Percentiles rank a stretch among this genome's conserved stretches.
Evolutionary conservation across 352 stramenopile species (phyloP).

Genomic region (Pythium brachiatum): DNA sequence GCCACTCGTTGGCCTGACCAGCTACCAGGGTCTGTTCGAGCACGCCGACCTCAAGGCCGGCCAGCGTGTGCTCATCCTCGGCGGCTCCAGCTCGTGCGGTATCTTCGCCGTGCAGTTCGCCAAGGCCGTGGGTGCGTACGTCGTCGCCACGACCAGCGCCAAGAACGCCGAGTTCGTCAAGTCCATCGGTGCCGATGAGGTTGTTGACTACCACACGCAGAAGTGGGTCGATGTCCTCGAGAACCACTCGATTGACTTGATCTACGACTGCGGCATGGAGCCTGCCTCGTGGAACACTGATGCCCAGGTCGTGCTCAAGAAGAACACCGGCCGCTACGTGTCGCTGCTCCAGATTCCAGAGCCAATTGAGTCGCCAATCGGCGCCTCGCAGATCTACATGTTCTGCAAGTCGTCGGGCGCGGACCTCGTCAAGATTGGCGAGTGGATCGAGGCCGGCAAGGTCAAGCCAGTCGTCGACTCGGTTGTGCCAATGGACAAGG

Average conservation of each 20-base stretch:
- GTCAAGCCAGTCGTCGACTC: slow-evolving; percentile 38
- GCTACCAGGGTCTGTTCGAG: slow-evolving; percentile 35
- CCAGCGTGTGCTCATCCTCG: slow-evolving; percentile 31
- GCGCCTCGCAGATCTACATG: slow-evolving; percentile 16
- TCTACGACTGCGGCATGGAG: slow-evolving; percentile 29
- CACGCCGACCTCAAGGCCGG: slow-evolving; percentile 11
- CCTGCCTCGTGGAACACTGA: slow-evolving; percentile 32
- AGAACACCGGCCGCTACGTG: slow-evolving; percentile 38
- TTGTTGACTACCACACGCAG: slow-evolving; percentile 40
- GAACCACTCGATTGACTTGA: slow-evolving; percentile 20
- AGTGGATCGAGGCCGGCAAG: slow-evolving; percentile 41
- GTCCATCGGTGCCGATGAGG: slow-evolving; percentile 33
- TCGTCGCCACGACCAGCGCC: slow-evolving; percentile 32
- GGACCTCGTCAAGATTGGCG: slow-evolving; percentile 37
- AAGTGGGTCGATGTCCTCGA: slow-evolving; percentile 35
- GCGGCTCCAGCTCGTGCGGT: slow-evolving; percentile 35
- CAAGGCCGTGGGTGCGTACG: slow-evolving; percentile 14
- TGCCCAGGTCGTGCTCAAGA: slow-evolving; percentile 35
- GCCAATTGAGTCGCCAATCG: slow-evolving; percentile 30
- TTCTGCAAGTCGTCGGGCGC: slow-evolving; percentile 24
- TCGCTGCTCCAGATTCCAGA: slow-evolving; percentile 31
- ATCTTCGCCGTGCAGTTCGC: slow-evolving; percentile 28
- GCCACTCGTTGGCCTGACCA: slow-evolving; percentile 30
- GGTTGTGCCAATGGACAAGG: slow-evolving; percentile 47
- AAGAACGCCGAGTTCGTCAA: slow-evolving; percentile 35